Evolutionary conservation across 225 moss, liverwort and hornwort species (phyloP).

Genomic region (Lunularia cruciata): DNA sequence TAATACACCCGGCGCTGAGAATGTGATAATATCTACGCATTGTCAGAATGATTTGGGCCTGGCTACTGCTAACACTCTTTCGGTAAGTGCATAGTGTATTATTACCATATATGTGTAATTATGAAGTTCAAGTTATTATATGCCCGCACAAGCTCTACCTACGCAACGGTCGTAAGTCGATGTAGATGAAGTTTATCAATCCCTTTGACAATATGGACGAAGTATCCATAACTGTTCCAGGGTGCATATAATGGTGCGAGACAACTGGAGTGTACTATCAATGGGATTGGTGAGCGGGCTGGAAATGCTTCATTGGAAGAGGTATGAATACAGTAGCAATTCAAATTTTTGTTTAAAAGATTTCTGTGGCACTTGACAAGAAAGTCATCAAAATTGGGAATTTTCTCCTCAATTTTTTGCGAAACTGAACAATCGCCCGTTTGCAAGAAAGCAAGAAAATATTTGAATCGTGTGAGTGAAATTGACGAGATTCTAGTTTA

Average conservation of each 20-base stretch:
- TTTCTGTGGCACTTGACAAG: too few relatives aligned
- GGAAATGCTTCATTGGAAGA: conserved; percentile 99
- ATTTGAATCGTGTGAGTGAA: too few relatives aligned
- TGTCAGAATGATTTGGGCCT: conserved; percentile 95
- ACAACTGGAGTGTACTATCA: conserved; percentile 95
- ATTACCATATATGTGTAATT: not conserved
- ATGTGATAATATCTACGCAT: conserved; percentile 88
- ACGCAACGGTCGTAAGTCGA: not conserved
- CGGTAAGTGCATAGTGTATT: conserved; percentile 31
- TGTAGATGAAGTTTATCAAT: not conserved
- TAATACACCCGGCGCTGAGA: conserved; percentile 84
- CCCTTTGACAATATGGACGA: not conserved
- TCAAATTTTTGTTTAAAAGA: not conserved
- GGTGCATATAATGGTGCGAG: conserved; percentile 84
- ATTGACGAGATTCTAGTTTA: too few relatives aligned
- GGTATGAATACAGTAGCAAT: conserved; percentile 16
- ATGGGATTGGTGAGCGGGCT: conserved; percentile 98
- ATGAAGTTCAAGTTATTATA: not conserved
- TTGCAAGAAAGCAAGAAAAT: too few relatives aligned
- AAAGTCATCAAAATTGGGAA: too few relatives aligned
- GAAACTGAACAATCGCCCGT: too few relatives aligned
- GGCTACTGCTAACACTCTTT: conserved; percentile 88
- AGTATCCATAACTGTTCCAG: conserved; percentile 11
- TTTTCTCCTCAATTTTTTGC: too few relatives aligned
- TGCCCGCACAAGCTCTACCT: not conserved